Percentiles rank a stretch among this genome's conserved stretches.
Evolutionary conservation across 208 protist species (phyloP).

Genomic region (Acanthamoeba royreba): DNA sequence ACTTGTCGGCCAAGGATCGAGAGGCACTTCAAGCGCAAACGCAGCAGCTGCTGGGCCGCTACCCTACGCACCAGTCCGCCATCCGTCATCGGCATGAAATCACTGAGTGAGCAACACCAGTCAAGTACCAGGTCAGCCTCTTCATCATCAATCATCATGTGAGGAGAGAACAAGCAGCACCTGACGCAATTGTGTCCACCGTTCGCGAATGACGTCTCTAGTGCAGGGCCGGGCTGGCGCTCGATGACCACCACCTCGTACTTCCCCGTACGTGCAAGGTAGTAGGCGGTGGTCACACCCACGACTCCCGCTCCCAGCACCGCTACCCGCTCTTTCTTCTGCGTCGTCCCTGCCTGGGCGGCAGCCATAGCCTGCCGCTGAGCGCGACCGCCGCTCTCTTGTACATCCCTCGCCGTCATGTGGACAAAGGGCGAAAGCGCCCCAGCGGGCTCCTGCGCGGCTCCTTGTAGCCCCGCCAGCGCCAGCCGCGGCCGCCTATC

Average conservation of each 20-base stretch:
- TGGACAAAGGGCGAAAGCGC: background rate
- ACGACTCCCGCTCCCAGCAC: conserved; percentile 17
- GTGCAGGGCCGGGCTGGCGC: background rate
- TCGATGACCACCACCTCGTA: conserved; percentile 38
- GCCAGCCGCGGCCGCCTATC: background rate
- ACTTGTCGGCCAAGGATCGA: background rate
- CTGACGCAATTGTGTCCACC: background rate
- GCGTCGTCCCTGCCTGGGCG: too few relatives aligned
- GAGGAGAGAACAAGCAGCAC: background rate
- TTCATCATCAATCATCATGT: background rate
- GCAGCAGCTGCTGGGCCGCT: background rate
- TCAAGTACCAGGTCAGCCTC: background rate
- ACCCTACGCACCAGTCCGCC: background rate
- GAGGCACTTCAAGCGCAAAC: background rate
- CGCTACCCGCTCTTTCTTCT: background rate
- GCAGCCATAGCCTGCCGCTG: background rate
- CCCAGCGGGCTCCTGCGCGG: background rate
- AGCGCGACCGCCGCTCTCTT: background rate
- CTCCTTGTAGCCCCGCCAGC: too few relatives aligned
- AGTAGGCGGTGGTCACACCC: conserved; percentile 9
- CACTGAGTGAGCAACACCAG: background rate
- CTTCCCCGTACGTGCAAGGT: background rate
- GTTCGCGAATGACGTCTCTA: conserved; percentile 16
- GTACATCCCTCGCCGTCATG: background rate
- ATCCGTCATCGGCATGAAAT: conserved; percentile 13